Evolutionary conservation across 495 filamentous ascomycete species (phyloP).

Genomic region (Neurospora sp.): DNA sequence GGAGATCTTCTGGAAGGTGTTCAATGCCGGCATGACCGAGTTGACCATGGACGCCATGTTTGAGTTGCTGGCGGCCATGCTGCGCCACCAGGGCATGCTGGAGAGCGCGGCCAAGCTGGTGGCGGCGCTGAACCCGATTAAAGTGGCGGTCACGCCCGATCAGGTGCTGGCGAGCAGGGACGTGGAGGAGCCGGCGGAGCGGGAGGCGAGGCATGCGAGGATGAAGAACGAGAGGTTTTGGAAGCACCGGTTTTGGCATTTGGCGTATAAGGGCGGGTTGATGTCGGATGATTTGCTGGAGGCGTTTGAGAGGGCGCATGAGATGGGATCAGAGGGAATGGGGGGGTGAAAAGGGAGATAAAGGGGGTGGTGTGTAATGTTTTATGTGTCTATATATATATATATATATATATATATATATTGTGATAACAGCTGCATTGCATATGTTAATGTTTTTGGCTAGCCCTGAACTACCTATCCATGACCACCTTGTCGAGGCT

Average conservation of each 20-base stretch:
- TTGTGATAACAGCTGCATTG: background rate
- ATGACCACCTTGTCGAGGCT: no score
- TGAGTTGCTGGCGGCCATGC: slow-evolving; percentile 37
- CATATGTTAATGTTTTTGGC: background rate
- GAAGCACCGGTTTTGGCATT: slow-evolving; percentile 35
- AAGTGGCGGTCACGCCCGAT: slow-evolving; percentile 9
- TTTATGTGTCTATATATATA: background rate
- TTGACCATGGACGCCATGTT: slow-evolving; percentile 36
- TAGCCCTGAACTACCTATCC: no score
- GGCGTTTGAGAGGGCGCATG: background rate
- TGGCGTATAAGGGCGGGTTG: slow-evolving; percentile 24
- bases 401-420: background rate
- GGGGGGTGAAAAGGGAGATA: background rate
- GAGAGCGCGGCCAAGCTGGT: slow-evolving; percentile 23
- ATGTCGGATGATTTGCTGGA: slow-evolving; percentile 10
- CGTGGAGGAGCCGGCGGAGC: background rate
- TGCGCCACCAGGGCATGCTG: slow-evolving; percentile 25
- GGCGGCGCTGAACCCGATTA: slow-evolving; percentile 14
- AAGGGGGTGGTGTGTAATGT: background rate
- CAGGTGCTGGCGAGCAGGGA: slow-evolving; percentile 5
- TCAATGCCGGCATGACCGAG: slow-evolving; percentile 22
- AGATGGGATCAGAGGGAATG: background rate
- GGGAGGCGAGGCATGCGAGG: slow-evolving; percentile 5
- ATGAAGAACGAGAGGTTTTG: slow-evolving; percentile 17
- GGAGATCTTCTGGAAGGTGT: slow-evolving; percentile 35